Conservation (phyloP, 495 filamentous ascomycete genomes). For the Aspergillus cristatus region DNA sequence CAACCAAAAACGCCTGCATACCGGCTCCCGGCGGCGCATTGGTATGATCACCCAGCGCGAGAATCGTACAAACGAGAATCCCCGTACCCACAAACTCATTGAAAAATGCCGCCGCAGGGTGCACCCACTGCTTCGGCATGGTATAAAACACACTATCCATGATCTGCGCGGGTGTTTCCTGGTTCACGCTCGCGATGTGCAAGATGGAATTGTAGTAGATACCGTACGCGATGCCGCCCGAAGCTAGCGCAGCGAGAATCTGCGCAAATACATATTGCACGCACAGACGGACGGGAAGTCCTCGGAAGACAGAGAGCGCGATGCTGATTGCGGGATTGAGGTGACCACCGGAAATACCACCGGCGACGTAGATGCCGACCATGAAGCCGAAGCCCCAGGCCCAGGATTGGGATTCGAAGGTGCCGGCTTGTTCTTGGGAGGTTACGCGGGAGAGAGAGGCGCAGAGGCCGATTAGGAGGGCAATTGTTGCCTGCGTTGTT, state of each 20-base stretch:
- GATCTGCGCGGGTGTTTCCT: conserved; percentile 17
- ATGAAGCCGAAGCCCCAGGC: conserved; percentile 34
- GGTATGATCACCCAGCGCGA: conserved; percentile 43
- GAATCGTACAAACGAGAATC: conserved; percentile 45
- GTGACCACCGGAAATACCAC: conserved; percentile 44
- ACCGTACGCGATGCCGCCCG: conserved; percentile 33
- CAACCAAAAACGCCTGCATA: conserved; percentile 40
- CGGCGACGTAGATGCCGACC: conserved; percentile 46
- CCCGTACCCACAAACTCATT: conserved; percentile 45
- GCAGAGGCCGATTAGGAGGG: conserved; percentile 16
- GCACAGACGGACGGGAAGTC: conserved; percentile 40
- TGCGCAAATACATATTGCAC: conserved; percentile 38
- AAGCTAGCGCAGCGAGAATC: conserved; percentile 37
- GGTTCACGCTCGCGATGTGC: conserved; percentile 25
- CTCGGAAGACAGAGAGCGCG: conserved; percentile 43
- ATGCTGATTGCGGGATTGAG: conserved; percentile 51
- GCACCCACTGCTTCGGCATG: conserved; percentile 38
- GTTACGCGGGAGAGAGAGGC: conserved; percentile 8
- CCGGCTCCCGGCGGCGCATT: conserved; percentile 35
- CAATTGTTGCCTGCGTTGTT: conserved; percentile 11
- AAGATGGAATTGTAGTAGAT: conserved; percentile 34
- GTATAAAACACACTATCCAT: conserved; percentile 46
- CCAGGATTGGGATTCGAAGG: conserved; percentile 6
- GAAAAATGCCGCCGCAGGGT: conserved; percentile 43
- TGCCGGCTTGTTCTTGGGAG: conserved; percentile 5